Evolutionary conservation across 805 yeast species (phyloP), one percentile per base, ranked within the genome.

Genomic region (Saccharomycopsis sp.): DNA sequence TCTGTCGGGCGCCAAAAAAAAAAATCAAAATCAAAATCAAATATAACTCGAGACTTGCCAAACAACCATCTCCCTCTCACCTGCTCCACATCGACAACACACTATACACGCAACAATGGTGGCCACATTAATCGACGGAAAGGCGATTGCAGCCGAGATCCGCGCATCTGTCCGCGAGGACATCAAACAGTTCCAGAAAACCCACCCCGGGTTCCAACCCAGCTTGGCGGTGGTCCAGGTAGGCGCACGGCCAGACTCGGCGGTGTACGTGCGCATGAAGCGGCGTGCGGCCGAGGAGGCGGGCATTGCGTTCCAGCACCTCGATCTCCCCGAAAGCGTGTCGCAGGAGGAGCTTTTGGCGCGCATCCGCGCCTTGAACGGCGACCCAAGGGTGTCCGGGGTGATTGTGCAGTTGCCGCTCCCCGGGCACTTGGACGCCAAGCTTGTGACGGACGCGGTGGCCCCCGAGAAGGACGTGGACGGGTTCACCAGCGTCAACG

Each of bases 261-360:
- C 86, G n/a, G 85, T 90, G 2, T 88, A 88, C 70, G 91, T 88
- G 52, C 79, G 82, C 63, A 87, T 86, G 90, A 88, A 88, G 70
- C 72, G 85, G 60, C 85, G 83, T 69, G 92, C 94, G 9, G 88
- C 92, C 29, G 75, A 77, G 57, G 89, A 84, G 63, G 84, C 91
- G 44, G 82, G 84, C 56, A 79, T 88, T 58, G 73, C 74, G 16
- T 86, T 91, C 71, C 71, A 76, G 40, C 77, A 85, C 56, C 76
- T 84, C 66, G 81, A 79, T 57, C 71, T 87, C 59, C 82, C 86
- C 1, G 86, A 78, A 60, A 64, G 72, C 46, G 78, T 82, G 56
- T 69, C 83, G 16, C 85, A 87, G 70, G 71, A 75, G 51, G 83
- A 79, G 60, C 68, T 87, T 41, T 69, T 87, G 59, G 74, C 73